phyloP scores from a whole-genome alignment of 2,329 filamentous ascomycete species.

The Sarocladium brachiariae region DNA sequence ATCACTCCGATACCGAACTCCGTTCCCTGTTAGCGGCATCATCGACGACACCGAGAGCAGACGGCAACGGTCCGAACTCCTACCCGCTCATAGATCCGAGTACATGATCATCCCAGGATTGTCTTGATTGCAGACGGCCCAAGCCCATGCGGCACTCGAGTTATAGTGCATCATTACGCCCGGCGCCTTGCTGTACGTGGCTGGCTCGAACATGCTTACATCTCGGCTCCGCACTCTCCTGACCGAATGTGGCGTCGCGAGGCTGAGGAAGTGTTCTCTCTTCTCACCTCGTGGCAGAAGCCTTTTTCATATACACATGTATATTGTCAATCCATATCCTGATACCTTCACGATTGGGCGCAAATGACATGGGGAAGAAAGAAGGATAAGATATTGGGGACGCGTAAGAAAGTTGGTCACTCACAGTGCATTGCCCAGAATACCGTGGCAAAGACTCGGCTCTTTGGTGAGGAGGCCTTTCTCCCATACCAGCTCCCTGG shows the following conservation, averaged over 20 bases:
- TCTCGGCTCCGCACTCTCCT: slow-evolving; percentile 32
- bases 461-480: slow-evolving; percentile 56
- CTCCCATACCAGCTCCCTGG: slow-evolving; percentile 46
- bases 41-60: neutral
- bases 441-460: slow-evolving; percentile 59
- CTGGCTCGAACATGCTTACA: slow-evolving; percentile 27
- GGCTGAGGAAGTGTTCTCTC: slow-evolving; percentile 49
- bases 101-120: slow-evolving; percentile 29
- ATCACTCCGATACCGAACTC: slow-evolving; percentile 3
- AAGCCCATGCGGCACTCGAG: slow-evolving; percentile 31
- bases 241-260: slow-evolving; percentile 50
- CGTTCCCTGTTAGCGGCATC: slow-evolving; percentile 1
- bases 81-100: slow-evolving; percentile 25
- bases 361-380: too few relatives aligned
- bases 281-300: slow-evolving; percentile 24
- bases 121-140: slow-evolving; percentile 27
- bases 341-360: too few relatives aligned
- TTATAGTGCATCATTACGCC: slow-evolving; percentile 28
- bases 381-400: too few relatives aligned
- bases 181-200: slow-evolving; percentile 27
- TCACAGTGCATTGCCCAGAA: slow-evolving; percentile 57
- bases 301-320: slow-evolving; percentile 13
- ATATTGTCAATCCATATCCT: too few relatives aligned
- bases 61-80: neutral
- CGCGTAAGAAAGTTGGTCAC: too few relatives aligned